Evolutionary conservation across 2,329 filamentous ascomycete species (phyloP).

Genomic region (Phialocephala subalpina): DNA sequence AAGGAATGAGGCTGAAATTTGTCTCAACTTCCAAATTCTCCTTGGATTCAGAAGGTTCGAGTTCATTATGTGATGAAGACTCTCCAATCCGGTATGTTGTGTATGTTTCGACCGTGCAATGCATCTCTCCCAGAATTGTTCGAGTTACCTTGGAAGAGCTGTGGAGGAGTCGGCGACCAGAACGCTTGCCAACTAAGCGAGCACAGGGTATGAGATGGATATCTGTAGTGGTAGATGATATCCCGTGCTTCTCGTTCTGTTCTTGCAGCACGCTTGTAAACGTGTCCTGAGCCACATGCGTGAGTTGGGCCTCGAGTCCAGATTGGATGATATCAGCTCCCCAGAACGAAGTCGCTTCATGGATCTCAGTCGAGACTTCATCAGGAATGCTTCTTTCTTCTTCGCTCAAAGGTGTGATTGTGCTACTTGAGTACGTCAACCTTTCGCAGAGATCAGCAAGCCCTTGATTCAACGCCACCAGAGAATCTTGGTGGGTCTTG

Average conservation of each 20-base stretch:
- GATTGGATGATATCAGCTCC: background rate
- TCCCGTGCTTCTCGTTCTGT: background rate
- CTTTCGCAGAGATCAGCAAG: slow-evolving; percentile 3
- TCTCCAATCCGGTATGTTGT: background rate
- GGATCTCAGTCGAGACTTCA: background rate
- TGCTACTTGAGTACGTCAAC: background rate
- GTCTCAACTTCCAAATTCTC: slow-evolving; percentile 9
- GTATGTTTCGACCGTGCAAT: background rate
- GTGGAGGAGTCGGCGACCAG: background rate
- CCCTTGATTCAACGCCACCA: background rate
- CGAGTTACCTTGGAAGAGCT: background rate
- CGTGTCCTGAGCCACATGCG: background rate
- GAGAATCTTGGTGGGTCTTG: slow-evolving; percentile 4
- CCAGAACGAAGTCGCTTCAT: background rate
- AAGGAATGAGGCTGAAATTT: slow-evolving; percentile 12
- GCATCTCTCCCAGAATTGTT: background rate
- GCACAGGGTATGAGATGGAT: background rate
- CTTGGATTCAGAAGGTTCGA: background rate
- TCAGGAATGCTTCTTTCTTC: background rate
- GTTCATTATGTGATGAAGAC: background rate
- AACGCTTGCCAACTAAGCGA: background rate
- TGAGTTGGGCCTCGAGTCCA: slow-evolving; percentile 1
- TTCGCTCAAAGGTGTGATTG: background rate
- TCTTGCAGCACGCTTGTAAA: background rate
- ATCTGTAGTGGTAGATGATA: background rate